Evolutionary conservation across 805 yeast species (phyloP).

Genomic region (Kodamaea sagamina): DNA sequence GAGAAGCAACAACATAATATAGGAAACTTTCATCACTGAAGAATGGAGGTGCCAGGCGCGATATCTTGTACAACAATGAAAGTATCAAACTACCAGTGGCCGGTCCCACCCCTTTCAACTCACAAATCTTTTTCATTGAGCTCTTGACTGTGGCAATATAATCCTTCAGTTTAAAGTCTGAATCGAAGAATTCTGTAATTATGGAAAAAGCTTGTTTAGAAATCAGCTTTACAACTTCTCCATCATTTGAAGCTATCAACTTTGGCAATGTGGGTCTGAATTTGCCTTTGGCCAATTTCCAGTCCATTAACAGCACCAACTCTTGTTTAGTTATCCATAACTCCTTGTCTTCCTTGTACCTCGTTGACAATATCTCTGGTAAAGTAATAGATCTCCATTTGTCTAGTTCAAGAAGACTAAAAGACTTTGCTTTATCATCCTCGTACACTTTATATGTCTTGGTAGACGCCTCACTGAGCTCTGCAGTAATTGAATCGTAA

Average conservation of each 20-base stretch:
- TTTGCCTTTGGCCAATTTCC: constrained; percentile 47
- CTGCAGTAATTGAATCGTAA: constrained; percentile 29
- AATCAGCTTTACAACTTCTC: constrained; percentile 25
- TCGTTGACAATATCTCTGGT: constrained; percentile 27
- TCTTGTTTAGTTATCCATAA: constrained; percentile 42
- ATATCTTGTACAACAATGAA: constrained; percentile 31
- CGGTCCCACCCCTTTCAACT: constrained; percentile 50
- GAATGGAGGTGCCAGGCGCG: constrained; percentile 41
- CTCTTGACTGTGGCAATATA: constrained; percentile 25
- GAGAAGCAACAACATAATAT: constrained; percentile 31
- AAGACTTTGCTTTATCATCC: background rate
- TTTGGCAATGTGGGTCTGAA: constrained; percentile 48
- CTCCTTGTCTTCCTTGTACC: constrained; percentile 23
- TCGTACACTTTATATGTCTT: constrained; percentile 26
- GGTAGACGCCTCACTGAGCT: constrained; percentile 28
- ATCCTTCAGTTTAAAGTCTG: constrained; percentile 2
- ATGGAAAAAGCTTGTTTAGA: constrained; percentile 31
- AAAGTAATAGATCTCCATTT: constrained; percentile 36
- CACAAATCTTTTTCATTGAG: constrained; percentile 34
- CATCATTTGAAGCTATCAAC: constrained; percentile 40
- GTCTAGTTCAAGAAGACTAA: constrained; percentile 35
- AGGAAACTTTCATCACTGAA: constrained; percentile 51
- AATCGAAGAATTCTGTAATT: constrained; percentile 13
- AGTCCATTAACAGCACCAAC: constrained; percentile 45
- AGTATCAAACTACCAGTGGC: constrained; percentile 50